Evolutionary conservation across 169 alveolate species (phyloP).

Genomic region (Plasmodium blacklocki): DNA sequence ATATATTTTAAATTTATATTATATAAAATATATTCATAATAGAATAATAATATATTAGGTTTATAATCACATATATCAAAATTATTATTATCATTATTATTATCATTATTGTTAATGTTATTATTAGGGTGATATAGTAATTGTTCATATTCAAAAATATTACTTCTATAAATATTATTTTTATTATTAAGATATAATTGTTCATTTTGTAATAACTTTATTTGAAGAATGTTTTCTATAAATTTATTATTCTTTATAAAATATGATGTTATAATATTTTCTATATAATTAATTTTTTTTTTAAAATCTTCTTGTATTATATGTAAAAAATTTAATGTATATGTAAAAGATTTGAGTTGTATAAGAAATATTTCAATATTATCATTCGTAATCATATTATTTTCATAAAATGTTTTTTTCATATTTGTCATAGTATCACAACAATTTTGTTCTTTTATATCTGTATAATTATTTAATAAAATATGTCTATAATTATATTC

Average conservation of each 20-base stretch:
- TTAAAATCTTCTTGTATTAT: conserved; percentile 6
- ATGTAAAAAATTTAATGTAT: conserved; percentile 43
- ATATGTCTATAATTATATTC: conserved; percentile 9
- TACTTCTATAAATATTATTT: no score
- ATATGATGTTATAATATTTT: conserved; percentile 36
- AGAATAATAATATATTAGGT: conserved; percentile 5
- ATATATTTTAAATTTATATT: conserved; percentile 57
- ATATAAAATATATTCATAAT: conserved; percentile 66
- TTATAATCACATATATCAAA: conserved; percentile 12
- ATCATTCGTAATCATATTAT: no score
- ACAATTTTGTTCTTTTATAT: neutral
- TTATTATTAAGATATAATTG: no score
- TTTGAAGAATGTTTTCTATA: no score
- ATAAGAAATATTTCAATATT: conserved; percentile 48
- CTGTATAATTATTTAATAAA: conserved; percentile 6
- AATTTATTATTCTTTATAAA: conserved; percentile 14
- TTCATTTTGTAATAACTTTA: no score
- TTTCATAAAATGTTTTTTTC: conserved; percentile 4
- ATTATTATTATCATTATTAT: neutral
- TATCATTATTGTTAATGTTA: neutral
- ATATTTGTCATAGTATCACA: conserved; percentile 5
- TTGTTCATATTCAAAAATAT: neutral
- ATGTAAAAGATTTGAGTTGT: conserved; percentile 53
- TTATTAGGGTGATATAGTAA: neutral
- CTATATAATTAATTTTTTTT: conserved; percentile 14